These are phyloP conservation scores for Abrus pulchellus DNA, from an alignment of 306 rosid genomes.

Conservation along the genomic window DNA sequence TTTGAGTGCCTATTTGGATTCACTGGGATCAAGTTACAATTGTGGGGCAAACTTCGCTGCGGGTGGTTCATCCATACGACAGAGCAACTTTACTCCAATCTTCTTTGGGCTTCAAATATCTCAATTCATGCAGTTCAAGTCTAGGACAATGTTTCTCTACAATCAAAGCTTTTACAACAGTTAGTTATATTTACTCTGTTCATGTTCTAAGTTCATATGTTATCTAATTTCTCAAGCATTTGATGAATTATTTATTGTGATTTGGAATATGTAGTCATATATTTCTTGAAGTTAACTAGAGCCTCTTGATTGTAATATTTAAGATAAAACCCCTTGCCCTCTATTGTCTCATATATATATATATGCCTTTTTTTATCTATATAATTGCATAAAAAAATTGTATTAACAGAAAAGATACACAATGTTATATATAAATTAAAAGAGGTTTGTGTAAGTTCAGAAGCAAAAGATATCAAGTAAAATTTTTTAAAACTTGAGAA, in stretches of 20 bases:
- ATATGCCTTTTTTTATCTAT: no score
- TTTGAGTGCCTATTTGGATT: constrained; percentile 74
- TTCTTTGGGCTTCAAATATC: constrained; percentile 65
- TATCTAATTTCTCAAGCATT: not conserved
- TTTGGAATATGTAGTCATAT: no score
- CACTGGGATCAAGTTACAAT: constrained; percentile 66
- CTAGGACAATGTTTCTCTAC: constrained; percentile 54
- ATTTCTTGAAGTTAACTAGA: no score
- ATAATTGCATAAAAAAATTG: no score
- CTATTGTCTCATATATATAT: no score
- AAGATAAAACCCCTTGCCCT: no score
- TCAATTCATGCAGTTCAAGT: constrained; percentile 75
- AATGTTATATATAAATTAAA: no score
- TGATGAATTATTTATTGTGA: not conserved
- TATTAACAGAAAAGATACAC: no score
- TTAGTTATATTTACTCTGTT: constrained; percentile 44
- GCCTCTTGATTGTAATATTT: no score
- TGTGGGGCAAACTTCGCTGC: constrained; percentile 80
- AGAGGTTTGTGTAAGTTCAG: no score
- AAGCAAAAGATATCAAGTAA: no score
- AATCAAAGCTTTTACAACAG: constrained; percentile 49
- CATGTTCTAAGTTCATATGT: not conserved
- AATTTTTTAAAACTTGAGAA: no score
- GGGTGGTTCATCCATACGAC: constrained; percentile 67
- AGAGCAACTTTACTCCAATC: constrained; percentile 65